These are phyloP conservation scores for Rhizoclosmatium sp. DNA, from an alignment of 192 early-diverging fungal species.

Conservation along the genomic window DNA sequence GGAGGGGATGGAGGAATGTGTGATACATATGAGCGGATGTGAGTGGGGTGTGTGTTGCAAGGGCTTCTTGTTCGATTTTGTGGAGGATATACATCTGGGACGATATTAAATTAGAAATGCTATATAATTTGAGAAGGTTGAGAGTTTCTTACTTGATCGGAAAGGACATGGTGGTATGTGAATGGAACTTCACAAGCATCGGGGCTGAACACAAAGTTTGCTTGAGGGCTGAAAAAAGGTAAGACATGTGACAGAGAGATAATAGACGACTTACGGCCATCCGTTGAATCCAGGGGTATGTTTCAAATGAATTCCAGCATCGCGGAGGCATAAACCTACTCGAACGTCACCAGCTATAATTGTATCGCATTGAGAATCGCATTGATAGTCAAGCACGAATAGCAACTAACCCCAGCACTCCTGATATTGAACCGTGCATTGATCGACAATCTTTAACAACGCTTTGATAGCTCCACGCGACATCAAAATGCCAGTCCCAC, in stretches of 20 bases:
- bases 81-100: slow-evolving; percentile 52
- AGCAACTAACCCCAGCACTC: slow-evolving; percentile 57
- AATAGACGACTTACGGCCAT: slow-evolving; percentile 40
- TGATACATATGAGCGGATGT: slow-evolving; percentile 13
- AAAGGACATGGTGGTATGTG: slow-evolving; percentile 53
- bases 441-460: slow-evolving; percentile 38
- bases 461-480: slow-evolving; percentile 55
- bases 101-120: slow-evolving; percentile 31
- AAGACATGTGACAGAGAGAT: slow-evolving; percentile 35
- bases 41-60: slow-evolving; percentile 32
- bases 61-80: slow-evolving; percentile 15
- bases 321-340: slow-evolving; percentile 47
- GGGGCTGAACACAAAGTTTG: slow-evolving; percentile 15
- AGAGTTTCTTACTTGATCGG: slow-evolving; percentile 23
- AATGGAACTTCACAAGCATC: slow-evolving; percentile 47
- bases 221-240: not conserved
- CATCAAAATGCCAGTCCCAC: slow-evolving; percentile 62
- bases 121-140: too few relatives aligned
- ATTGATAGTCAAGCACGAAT: not conserved
- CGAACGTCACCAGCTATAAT: slow-evolving; percentile 47
- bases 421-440: slow-evolving; percentile 42
- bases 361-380: not conserved
- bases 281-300: slow-evolving; percentile 31
- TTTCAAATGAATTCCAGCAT: slow-evolving; percentile 39
- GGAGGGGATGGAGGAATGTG: slow-evolving; percentile 4